These are phyloP conservation scores for Salvia hispanica DNA, from an alignment of 257 asterid genomes.

Conservation along the genomic window DNA sequence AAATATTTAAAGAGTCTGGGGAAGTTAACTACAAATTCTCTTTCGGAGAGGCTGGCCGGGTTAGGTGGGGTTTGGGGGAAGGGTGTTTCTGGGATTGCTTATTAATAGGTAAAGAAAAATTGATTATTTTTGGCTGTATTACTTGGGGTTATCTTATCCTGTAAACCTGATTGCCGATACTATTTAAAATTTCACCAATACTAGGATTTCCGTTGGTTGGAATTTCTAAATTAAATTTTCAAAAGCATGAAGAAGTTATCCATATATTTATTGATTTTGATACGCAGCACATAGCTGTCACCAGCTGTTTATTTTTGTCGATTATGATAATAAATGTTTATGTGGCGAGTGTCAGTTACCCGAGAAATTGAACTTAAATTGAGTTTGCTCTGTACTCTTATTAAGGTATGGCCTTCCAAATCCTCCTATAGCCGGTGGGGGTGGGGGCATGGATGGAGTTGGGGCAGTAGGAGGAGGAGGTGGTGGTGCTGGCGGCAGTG, in stretches of 20 bases:
- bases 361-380: conserved; percentile 24
- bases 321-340: neutral
- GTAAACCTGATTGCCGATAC: neutral
- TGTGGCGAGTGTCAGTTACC: neutral
- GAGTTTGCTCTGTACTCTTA: conserved; percentile 12
- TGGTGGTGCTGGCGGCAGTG: conserved; percentile 26
- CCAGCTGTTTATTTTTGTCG: neutral
- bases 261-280: conserved; percentile 15
- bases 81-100: neutral
- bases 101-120: neutral
- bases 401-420: conserved; percentile 45
- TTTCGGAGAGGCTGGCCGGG: neutral
- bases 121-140: conserved; percentile 5
- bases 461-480: conserved; percentile 2
- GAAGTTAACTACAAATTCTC: neutral
- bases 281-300: conserved; percentile 14
- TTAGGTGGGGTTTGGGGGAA: neutral
- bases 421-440: conserved; percentile 28
- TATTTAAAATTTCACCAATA: neutral
- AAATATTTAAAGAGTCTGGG: neutral
- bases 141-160: neutral
- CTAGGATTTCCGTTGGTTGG: neutral
- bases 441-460: conserved; percentile 23
- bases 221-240: neutral
- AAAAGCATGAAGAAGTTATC: neutral